These are phyloP conservation scores for Desmodesmus armatus DNA, from an alignment of 139 green algal genomes.

Conservation along the genomic window DNA sequence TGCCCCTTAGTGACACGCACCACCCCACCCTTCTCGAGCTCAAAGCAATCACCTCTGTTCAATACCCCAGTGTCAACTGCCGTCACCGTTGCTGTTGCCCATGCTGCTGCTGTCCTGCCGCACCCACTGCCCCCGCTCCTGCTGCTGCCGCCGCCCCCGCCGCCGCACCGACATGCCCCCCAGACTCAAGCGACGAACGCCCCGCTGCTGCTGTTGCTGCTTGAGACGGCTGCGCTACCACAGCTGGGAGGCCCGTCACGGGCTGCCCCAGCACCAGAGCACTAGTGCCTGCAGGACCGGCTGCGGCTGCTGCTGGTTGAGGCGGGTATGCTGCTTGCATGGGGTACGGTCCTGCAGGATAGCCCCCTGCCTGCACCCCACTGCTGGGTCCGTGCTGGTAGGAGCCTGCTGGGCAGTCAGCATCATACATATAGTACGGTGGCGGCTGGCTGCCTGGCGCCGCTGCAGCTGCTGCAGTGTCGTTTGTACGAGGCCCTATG, in stretches of 20 bases:
- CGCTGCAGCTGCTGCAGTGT: neutral
- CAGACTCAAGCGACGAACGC: neutral
- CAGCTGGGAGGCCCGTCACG: neutral
- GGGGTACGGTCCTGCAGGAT: neutral
- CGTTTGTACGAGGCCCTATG: neutral
- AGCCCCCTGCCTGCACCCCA: neutral
- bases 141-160: neutral
- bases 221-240: neutral
- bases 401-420: too few relatives aligned
- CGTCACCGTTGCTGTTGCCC: neutral
- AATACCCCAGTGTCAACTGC: too few relatives aligned
- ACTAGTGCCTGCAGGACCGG: neutral
- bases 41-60: too few relatives aligned
- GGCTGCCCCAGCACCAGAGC: neutral
- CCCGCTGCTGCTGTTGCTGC: neutral
- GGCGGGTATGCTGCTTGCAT: neutral
- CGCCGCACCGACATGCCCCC: neutral
- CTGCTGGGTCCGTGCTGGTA: neutral
- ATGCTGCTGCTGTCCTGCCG: neutral
- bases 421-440: conserved; percentile 38
- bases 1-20: too few relatives aligned
- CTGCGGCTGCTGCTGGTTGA: neutral
- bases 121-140: neutral
- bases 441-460: neutral
- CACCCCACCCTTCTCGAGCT: too few relatives aligned